Percentiles rank a stretch among this genome's conserved stretches.
Evolutionary conservation across 208 protist species (phyloP).

Genomic region (Histomonas meleagridis): DNA sequence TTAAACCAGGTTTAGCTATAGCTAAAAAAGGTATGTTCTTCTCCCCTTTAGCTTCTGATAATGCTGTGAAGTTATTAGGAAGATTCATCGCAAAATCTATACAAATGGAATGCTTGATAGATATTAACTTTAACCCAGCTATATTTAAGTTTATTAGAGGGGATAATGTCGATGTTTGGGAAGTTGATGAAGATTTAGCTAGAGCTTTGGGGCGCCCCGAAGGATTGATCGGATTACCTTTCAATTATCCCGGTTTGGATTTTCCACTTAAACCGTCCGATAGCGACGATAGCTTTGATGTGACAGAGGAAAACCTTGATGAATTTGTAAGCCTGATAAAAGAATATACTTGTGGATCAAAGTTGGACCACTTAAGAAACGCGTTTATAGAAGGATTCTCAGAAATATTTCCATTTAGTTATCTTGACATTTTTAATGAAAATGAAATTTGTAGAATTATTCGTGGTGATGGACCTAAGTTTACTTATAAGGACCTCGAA

Average conservation of each 20-base stretch:
- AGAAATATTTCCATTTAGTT: not conserved
- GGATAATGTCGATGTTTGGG: not conserved
- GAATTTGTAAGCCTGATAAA: not conserved
- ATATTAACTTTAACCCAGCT: conserved; percentile 4
- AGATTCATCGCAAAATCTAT: not conserved
- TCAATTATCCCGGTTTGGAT: not conserved
- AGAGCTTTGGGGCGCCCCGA: not conserved
- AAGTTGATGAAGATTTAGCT: not conserved
- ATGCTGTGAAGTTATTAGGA: not conserved
- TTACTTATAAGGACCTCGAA: not conserved
- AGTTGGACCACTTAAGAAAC: not conserved
- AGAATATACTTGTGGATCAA: not conserved
- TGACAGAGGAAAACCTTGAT: not conserved
- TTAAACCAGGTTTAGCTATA: not conserved
- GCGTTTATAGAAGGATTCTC: not conserved
- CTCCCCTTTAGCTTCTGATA: not conserved
- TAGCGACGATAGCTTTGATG: not conserved
- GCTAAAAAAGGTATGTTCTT: not conserved
- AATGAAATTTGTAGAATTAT: not conserved
- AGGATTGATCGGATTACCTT: not conserved
- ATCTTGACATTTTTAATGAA: not conserved
- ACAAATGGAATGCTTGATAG: not conserved
- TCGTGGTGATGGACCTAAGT: not conserved
- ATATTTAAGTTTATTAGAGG: not conserved
- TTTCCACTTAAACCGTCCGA: not conserved